A percentile compares a stretch with the other conserved stretches of the same genome.
Evolutionary conservation across 2,329 filamentous ascomycete genomes (phyloP).

Genomic region (Xylaria hypoxylon): DNA sequence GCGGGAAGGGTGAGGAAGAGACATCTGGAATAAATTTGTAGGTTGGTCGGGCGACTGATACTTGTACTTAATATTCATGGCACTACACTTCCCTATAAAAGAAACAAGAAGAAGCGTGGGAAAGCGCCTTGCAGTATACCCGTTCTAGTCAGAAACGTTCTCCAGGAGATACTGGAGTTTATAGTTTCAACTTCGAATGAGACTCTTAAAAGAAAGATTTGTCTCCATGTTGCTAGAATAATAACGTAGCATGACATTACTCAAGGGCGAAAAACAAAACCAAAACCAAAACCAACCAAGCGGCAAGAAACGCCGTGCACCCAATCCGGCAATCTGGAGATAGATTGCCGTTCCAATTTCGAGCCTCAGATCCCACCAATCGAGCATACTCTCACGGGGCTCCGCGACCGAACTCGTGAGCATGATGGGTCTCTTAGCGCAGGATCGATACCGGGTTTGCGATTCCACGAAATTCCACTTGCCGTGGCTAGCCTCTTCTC

Average conservation of each 20-base stretch:
- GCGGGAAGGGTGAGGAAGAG: too few species aligned
- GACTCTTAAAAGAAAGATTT: neutral
- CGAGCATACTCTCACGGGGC: slow-evolving; percentile 13
- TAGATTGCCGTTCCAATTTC: slow-evolving; percentile 40
- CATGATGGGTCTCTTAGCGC: slow-evolving; percentile 27
- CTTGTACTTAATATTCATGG: too few species aligned
- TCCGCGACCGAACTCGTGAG: slow-evolving; percentile 23
- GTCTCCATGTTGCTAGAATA: neutral
- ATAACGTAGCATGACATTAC: neutral
- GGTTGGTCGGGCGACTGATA: too few species aligned
- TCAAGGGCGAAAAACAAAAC: too few species aligned
- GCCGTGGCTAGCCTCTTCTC: neutral
- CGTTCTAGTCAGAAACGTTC: neutral
- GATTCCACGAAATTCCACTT: slow-evolving; percentile 1
- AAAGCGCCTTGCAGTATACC: too few species aligned
- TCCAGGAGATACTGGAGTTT: neutral
- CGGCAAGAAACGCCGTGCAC: slow-evolving; percentile 23
- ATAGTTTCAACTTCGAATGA: neutral
- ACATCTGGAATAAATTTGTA: too few species aligned
- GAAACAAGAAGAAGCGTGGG: too few species aligned
- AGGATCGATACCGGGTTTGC: slow-evolving; percentile 26
- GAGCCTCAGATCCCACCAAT: slow-evolving; percentile 40
- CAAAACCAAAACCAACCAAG: neutral
- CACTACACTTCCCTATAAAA: too few species aligned
- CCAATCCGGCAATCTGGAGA: slow-evolving; percentile 46